These are phyloP conservation scores for Xerocomellus dryophilus DNA, from an alignment of 768 basidiomycete species.

Conservation along the genomic window DNA sequence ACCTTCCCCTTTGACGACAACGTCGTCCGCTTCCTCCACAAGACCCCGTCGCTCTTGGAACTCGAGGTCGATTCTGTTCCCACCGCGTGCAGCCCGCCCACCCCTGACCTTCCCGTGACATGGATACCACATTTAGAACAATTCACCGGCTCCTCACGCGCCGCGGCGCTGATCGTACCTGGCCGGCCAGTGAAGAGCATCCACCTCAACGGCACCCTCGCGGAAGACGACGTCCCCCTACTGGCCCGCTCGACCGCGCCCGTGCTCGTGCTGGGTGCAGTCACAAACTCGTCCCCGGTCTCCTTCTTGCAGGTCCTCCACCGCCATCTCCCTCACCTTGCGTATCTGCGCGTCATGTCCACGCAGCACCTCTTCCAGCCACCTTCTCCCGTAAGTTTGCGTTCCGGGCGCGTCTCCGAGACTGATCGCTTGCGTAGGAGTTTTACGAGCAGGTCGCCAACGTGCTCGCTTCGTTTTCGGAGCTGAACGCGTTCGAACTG, in stretches of 20 bases:
- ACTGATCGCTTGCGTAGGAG: conserved; percentile 37
- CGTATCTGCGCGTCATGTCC: conserved; percentile 64
- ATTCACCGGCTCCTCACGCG: conserved; percentile 59
- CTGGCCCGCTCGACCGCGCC: conserved; percentile 49
- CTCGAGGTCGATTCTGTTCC: conserved; percentile 51
- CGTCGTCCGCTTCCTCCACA: conserved; percentile 57
- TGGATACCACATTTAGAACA: conserved; percentile 47
- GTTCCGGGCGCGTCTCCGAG: neutral
- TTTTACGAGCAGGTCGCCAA: conserved; percentile 62
- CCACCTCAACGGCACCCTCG: conserved; percentile 57
- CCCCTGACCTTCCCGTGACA: conserved; percentile 28
- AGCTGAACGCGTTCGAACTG: conserved; percentile 66
- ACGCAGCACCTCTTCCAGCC: conserved; percentile 49
- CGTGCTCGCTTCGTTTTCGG: conserved; percentile 55
- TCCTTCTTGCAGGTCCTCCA: conserved; percentile 57
- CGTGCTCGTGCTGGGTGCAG: conserved; percentile 56
- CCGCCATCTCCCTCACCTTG: conserved; percentile 54
- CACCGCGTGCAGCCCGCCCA: conserved; percentile 24
- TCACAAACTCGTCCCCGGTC: conserved; percentile 55
- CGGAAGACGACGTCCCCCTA: conserved; percentile 50
- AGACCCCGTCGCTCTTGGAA: conserved; percentile 51
- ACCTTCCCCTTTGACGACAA: conserved; percentile 60
- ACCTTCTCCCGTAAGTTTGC: conserved; percentile 44
- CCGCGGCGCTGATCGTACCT: conserved; percentile 56
- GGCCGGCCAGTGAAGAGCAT: conserved; percentile 64